phyloP scores from a whole-genome alignment of 75 land plant genomes.

The Larix kaempferi region DNA sequence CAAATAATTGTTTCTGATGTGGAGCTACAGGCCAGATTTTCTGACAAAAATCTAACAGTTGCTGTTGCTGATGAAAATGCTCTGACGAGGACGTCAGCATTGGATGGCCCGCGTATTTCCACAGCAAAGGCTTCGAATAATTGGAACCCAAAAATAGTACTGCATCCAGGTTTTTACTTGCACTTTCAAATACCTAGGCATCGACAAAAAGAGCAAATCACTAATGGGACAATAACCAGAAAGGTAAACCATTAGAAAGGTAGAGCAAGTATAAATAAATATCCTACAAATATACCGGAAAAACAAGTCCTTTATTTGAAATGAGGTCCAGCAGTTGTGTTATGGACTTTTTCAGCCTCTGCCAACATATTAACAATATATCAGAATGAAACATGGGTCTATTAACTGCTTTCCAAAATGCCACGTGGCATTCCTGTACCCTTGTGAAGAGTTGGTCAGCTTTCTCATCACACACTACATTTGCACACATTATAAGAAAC shows the following conservation, averaged over 20 bases:
- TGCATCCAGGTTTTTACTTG: slow-evolving; percentile 25
- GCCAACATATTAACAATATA: slow-evolving; percentile 30
- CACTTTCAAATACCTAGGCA: slow-evolving; percentile 6
- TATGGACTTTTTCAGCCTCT: slow-evolving; percentile 12
- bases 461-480: background rate
- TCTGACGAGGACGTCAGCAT: slow-evolving; percentile 45
- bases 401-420: slow-evolving; percentile 25
- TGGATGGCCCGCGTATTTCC: slow-evolving; percentile 92
- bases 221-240: background rate
- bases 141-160: slow-evolving; percentile 10
- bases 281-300: background rate
- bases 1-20: background rate
- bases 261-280: background rate
- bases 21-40: slow-evolving; percentile 38
- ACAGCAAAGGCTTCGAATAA: slow-evolving; percentile 57
- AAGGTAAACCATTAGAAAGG: background rate
- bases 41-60: slow-evolving; percentile 40
- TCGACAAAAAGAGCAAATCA: background rate
- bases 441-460: slow-evolving; percentile 1
- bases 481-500: slow-evolving; percentile 13
- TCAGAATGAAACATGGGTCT: slow-evolving; percentile 18
- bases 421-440: slow-evolving; percentile 32
- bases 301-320: background rate
- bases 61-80: slow-evolving; percentile 38
- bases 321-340: background rate